Base-by-base conservation (phyloP, 768 basidiomycete genomes). In the Porphyrellus cyaneotinctus region DNA sequence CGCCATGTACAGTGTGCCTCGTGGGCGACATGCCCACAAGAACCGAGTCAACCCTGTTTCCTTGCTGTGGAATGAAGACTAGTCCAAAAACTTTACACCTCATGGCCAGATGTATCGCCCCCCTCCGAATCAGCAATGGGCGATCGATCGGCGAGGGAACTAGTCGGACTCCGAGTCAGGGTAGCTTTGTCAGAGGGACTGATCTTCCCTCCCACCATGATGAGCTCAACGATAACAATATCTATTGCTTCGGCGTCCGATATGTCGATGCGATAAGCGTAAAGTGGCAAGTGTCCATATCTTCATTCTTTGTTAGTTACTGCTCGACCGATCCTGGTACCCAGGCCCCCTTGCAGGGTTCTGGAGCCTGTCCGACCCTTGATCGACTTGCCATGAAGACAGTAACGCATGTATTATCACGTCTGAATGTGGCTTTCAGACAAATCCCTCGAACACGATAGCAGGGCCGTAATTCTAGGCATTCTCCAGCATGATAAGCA, bases 11-110 rank as follows among this genome's bases (percentile, higher is more conserved):
- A n/a, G n/a, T n/a, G n/a, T n/a, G 36, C 57, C 61, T 60, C 53
- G 35, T 60, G 61, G 47, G 12, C 37, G 44, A 54, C 60, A 60
- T 58, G 49, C 60, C 23, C 26, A 17, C 14, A 46, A 15, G 43
- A 59, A 42, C 35, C 39, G 30, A 36, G n/a, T 30, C 39, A 17
- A 26, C n/a, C 9, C n/a, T 28, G 26, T 28, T 35, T 26, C 11
- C 26, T 26, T 26, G 28, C 54, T 11, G 13, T 32, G 18, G 9
- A 31, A 55, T 42, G 57, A 51, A 45, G n/a, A n/a, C n/a, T 17
- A 28, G 20, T 17, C 36, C 7, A 23, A 38, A 46, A 50, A 62
- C 55, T 30, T 46, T 58, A 47, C 36, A 20, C 47, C 59, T 57
- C 59, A 33, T 53, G 59, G 9, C 22, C 37, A 22, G 35, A 20